Percentiles rank a stretch among this genome's conserved stretches.
Evolutionary conservation across 768 basidiomycete species (phyloP).

Genomic region (Hygrocybe coccinea): DNA sequence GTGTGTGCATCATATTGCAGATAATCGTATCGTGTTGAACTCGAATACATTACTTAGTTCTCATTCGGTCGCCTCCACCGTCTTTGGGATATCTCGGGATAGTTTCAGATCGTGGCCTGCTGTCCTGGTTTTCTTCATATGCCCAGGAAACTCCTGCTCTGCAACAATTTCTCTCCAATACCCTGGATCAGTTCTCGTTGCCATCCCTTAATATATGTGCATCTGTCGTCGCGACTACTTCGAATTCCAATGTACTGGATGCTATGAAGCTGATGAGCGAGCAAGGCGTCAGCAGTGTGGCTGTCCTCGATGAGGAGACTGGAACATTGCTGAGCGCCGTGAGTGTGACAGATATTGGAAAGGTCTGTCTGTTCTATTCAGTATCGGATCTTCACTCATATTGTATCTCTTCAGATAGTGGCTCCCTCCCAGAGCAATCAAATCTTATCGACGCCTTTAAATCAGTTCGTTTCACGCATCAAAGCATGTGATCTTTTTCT

Average conservation of each 20-base stretch:
- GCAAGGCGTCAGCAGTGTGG: constrained; percentile 78
- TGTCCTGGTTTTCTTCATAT: constrained; percentile 62
- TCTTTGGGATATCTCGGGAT: constrained; percentile 55
- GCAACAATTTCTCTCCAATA: constrained; percentile 45
- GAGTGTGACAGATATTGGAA: constrained; percentile 79
- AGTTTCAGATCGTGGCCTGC: constrained; percentile 69
- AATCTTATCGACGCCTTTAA: constrained; percentile 61
- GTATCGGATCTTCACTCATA: not conserved
- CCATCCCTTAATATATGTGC: constrained; percentile 62
- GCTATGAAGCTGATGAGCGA: constrained; percentile 86
- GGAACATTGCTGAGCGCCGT: constrained; percentile 67
- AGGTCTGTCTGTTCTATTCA: constrained; percentile 36
- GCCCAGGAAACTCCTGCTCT: constrained; percentile 45
- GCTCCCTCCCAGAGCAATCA: constrained; percentile 79
- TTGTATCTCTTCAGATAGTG: constrained; percentile 48
- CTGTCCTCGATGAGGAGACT: constrained; percentile 63
- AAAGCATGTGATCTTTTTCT: constrained; percentile 44
- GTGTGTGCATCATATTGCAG: constrained; percentile 31
- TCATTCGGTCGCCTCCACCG: constrained; percentile 48
- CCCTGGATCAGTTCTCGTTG: constrained; percentile 51
- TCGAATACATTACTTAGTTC: constrained; percentile 33
- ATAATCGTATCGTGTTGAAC: not conserved
- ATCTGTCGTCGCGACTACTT: constrained; percentile 58
- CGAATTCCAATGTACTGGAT: constrained; percentile 61
- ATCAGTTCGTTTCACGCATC: constrained; percentile 65